These are phyloP conservation scores for Leccinellum rugosiceps DNA, from an alignment of 768 basidiomycete genomes.

Conservation along the genomic window DNA sequence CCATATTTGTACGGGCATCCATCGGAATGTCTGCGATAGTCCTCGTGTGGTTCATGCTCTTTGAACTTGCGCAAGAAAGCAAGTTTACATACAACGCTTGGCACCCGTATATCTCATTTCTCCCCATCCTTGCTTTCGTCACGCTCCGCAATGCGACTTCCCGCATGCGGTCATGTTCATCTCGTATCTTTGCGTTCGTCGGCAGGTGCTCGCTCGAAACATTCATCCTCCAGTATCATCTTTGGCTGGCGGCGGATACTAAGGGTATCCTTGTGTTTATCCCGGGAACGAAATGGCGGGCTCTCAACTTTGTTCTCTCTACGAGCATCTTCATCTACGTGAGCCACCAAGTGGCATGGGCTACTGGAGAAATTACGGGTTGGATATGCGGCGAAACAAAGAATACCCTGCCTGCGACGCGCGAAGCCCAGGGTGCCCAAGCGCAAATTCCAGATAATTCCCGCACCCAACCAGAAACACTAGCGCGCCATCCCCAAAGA, in stretches of 20 bases:
- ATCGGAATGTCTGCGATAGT: constrained; percentile 49
- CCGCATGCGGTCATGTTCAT: constrained; percentile 66
- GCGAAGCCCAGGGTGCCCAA: constrained; percentile 1
- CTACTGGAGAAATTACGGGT: constrained; percentile 68
- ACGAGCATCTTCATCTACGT: constrained; percentile 78
- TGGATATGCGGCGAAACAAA: constrained; percentile 46
- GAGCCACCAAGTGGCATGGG: constrained; percentile 70
- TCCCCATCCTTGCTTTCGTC: constrained; percentile 78
- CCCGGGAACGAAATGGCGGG: constrained; percentile 69
- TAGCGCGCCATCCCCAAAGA: constrained; percentile 35
- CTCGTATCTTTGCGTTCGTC: constrained; percentile 71
- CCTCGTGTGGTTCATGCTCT: constrained; percentile 76
- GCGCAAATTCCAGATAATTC: neutral
- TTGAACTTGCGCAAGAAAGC: constrained; percentile 70
- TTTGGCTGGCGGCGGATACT: constrained; percentile 83
- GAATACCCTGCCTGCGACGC: constrained; percentile 21
- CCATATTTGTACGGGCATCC: constrained; percentile 44
- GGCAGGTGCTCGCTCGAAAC: constrained; percentile 89
- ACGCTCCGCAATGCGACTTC: constrained; percentile 73
- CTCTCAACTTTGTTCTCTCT: constrained; percentile 75
- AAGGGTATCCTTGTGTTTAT: constrained; percentile 78
- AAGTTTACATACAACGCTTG: constrained; percentile 86
- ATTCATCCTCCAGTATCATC: constrained; percentile 87
- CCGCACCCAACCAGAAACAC: constrained; percentile 35
- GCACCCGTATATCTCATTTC: constrained; percentile 78